Conservation (phyloP, 495 filamentous ascomycete species). For the Hypoxylon cercidicola region DNA sequence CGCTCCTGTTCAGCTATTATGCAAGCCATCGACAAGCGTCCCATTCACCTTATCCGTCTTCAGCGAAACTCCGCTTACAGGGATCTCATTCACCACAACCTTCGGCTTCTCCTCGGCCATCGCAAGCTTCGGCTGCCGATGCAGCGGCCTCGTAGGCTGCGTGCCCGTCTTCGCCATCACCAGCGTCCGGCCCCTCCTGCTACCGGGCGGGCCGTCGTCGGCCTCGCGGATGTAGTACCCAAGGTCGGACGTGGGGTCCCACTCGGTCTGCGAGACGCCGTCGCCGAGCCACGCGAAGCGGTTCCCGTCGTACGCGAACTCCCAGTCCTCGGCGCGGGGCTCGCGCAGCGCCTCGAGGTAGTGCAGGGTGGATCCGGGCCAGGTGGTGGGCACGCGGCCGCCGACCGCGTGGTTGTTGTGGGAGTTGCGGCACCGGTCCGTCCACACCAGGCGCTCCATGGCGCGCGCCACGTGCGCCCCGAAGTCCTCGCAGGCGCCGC, state of each 20-base stretch:
- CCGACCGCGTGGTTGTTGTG: conserved; percentile 56
- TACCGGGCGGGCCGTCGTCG: conserved; percentile 23
- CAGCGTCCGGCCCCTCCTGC: conserved; percentile 8
- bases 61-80: neutral
- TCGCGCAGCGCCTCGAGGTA: conserved; percentile 62
- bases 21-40: conserved; percentile 6
- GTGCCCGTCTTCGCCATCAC: conserved; percentile 17
- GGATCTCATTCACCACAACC: conserved; percentile 3
- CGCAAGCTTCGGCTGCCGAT: conserved; percentile 18
- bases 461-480: conserved; percentile 53
- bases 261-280: conserved; percentile 51
- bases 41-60: conserved; percentile 2
- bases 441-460: conserved; percentile 58
- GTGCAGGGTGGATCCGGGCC: conserved; percentile 57
- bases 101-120: conserved; percentile 14
- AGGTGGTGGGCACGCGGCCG: conserved; percentile 57
- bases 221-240: conserved; percentile 41
- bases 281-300: conserved; percentile 62
- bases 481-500: conserved; percentile 52
- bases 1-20: conserved; percentile 12
- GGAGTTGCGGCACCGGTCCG: conserved; percentile 58
- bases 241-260: conserved; percentile 43
- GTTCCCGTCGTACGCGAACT: conserved; percentile 57
- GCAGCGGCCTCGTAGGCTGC: conserved; percentile 12
- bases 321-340: conserved; percentile 62